A percentile compares a stretch with the other conserved stretches of the same genome.
Evolutionary conservation across 2,329 filamentous ascomycete species (phyloP).

Genomic region (Penicillium verrucosum): DNA sequence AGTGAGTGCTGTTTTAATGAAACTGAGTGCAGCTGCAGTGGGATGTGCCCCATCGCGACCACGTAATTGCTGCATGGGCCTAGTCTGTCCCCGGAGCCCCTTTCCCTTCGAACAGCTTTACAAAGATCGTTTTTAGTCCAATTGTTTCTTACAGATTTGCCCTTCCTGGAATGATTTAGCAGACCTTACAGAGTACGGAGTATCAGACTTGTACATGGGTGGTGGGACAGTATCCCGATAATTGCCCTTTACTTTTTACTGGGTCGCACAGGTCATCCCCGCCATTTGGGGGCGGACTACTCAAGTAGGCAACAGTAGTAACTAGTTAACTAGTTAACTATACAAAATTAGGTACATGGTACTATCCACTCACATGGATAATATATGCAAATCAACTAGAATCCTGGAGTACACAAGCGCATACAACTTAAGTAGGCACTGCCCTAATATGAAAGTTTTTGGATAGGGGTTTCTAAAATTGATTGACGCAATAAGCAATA

Average conservation of each 20-base stretch:
- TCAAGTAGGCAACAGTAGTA: background rate
- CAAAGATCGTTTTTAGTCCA: background rate
- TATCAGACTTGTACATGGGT: background rate
- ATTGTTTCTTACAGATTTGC: slow-evolving; percentile 1
- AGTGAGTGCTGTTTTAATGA: background rate
- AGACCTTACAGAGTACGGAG: background rate
- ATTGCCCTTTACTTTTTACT: background rate
- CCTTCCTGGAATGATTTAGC: background rate
- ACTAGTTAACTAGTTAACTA: too few relatives aligned
- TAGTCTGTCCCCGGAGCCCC: background rate
- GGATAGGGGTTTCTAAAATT: slow-evolving; percentile 12
- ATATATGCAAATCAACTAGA: background rate
- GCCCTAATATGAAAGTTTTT: slow-evolving; percentile 1
- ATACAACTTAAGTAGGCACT: background rate
- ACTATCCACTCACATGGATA: background rate
- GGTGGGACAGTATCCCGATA: slow-evolving; percentile 3
- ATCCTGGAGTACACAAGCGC: background rate
- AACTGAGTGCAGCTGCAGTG: slow-evolving; percentile 8
- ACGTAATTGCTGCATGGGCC: slow-evolving; percentile 7
- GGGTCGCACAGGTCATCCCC: slow-evolving; percentile 4
- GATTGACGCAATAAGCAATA: slow-evolving; percentile 9
- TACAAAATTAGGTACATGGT: background rate
- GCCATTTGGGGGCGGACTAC: slow-evolving; percentile 1
- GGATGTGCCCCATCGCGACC: slow-evolving; percentile 7
- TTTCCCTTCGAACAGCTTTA: background rate